Conservation (phyloP, 495 filamentous ascomycete species). For the Aspergillus sclerotiicarbonarius region DNA sequence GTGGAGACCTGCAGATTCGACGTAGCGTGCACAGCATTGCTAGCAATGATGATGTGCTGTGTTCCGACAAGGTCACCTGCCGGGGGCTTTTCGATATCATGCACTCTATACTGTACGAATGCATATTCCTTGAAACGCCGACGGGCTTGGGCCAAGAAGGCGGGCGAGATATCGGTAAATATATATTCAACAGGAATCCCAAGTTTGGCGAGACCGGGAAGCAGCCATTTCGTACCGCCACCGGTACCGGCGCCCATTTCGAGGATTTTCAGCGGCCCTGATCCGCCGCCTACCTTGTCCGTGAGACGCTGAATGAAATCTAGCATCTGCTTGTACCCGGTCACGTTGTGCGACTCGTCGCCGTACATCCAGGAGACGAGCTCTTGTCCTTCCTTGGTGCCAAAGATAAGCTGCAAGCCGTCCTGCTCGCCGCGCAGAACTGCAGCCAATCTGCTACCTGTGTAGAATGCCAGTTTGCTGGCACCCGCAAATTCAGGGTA, state of each 20-base stretch:
- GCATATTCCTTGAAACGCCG: slow-evolving; percentile 39
- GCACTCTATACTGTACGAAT: slow-evolving; percentile 41
- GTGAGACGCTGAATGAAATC: slow-evolving; percentile 39
- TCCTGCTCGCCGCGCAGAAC: slow-evolving; percentile 44
- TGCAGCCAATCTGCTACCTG: slow-evolving; percentile 40
- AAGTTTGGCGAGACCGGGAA: slow-evolving; percentile 33
- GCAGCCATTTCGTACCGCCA: slow-evolving; percentile 39
- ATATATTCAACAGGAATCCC: slow-evolving; percentile 47
- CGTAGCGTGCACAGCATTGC: slow-evolving; percentile 52
- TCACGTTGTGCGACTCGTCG: slow-evolving; percentile 39
- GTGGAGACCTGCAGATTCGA: slow-evolving; percentile 30
- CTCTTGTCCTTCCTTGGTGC: slow-evolving; percentile 41
- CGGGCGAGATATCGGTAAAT: slow-evolving; percentile 46
- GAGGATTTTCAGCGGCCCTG: slow-evolving; percentile 35
- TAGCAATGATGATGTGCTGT: slow-evolving; percentile 49
- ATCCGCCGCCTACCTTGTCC: slow-evolving; percentile 14
- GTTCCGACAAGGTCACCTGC: slow-evolving; percentile 31
- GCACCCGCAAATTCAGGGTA: slow-evolving; percentile 38
- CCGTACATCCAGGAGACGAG: slow-evolving; percentile 46
- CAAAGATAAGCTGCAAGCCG: slow-evolving; percentile 50
- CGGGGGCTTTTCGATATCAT: slow-evolving; percentile 46
- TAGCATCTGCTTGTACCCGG: slow-evolving; percentile 41
- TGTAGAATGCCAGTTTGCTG: slow-evolving; percentile 42
- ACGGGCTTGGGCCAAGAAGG: slow-evolving; percentile 41
- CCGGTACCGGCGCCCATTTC: slow-evolving; percentile 50